These are phyloP conservation scores for Epichloe hybrida DNA, from an alignment of 2,329 filamentous ascomycete genomes.

Conservation along the genomic window DNA sequence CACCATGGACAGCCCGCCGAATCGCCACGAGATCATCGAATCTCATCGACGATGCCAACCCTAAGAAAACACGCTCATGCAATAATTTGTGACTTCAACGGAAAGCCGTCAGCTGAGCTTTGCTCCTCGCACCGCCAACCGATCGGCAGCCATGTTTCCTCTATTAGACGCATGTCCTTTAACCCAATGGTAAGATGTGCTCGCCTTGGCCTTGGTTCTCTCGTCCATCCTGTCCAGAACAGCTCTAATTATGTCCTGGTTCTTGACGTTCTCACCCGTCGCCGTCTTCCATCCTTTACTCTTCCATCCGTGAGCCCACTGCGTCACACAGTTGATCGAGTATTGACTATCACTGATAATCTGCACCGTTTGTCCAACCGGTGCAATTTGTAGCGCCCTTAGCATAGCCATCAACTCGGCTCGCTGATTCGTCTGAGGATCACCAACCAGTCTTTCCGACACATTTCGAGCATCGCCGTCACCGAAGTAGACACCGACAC, in stretches of 20 bases:
- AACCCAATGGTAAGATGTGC: constrained; percentile 72
- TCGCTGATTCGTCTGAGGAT: constrained; percentile 81
- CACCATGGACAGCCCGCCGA: background rate
- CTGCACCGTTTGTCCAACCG: constrained; percentile 51
- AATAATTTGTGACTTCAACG: background rate
- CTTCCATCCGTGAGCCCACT: constrained; percentile 71
- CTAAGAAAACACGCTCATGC: background rate
- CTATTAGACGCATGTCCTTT: constrained; percentile 65
- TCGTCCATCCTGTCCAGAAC: constrained; percentile 60
- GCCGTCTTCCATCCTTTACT: constrained; percentile 65
- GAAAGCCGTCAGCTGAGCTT: constrained; percentile 12
- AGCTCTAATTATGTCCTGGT: constrained; percentile 68
- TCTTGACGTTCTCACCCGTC: constrained; percentile 60
- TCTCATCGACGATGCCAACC: background rate
- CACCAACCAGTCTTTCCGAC: constrained; percentile 61
- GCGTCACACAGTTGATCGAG: constrained; percentile 74
- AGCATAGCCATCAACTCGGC: constrained; percentile 87
- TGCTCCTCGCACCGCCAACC: constrained; percentile 47
- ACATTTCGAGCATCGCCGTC: constrained; percentile 45
- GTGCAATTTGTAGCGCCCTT: constrained; percentile 65
- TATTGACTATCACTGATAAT: constrained; percentile 89
- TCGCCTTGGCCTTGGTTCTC: constrained; percentile 42
- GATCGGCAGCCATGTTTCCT: constrained; percentile 73
- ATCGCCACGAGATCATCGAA: background rate
- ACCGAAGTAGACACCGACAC: constrained; percentile 53